Conservation (phyloP, 2,329 filamentous ascomycete genomes). For the Colletotrichum endophyticum region DNA sequence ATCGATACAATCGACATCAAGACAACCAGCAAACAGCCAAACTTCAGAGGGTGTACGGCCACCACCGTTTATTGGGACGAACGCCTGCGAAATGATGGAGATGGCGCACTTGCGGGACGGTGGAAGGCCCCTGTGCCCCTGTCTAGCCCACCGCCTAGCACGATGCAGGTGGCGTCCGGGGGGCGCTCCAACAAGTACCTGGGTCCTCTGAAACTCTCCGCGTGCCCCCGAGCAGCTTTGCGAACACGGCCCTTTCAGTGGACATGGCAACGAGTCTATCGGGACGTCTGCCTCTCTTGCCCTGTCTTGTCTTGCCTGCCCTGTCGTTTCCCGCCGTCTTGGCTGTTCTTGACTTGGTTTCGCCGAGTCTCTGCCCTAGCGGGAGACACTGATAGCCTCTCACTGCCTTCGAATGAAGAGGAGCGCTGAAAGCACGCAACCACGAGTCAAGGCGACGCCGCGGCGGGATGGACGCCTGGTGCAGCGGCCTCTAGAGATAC, state of each 20-base stretch:
- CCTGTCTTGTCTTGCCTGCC: background rate
- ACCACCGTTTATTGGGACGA: background rate
- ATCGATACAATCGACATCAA: background rate
- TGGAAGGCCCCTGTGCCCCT: background rate
- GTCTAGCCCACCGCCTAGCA: background rate
- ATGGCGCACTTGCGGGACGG: background rate
- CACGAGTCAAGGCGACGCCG: slow-evolving; percentile 10
- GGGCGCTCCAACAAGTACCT: background rate
- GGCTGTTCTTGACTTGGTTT: background rate
- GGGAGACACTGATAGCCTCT: background rate
- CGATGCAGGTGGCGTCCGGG: slow-evolving; percentile 1
- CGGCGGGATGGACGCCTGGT: slow-evolving; percentile 5
- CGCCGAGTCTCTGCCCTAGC: background rate
- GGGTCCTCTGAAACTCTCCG: background rate
- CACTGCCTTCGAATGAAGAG: background rate
- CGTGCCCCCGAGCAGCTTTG: background rate
- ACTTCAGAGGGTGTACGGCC: background rate
- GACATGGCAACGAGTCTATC: background rate
- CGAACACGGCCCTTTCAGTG: background rate
- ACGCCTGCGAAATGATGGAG: slow-evolving; percentile 14
- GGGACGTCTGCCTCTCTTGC: background rate
- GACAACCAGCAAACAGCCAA: background rate
- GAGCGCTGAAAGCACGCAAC: background rate
- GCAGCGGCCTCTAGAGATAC: background rate
- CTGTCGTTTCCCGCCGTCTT: background rate